phyloP scores from a whole-genome alignment of 352 stramenopile species.

The Phytophthora tentaculata region DNA sequence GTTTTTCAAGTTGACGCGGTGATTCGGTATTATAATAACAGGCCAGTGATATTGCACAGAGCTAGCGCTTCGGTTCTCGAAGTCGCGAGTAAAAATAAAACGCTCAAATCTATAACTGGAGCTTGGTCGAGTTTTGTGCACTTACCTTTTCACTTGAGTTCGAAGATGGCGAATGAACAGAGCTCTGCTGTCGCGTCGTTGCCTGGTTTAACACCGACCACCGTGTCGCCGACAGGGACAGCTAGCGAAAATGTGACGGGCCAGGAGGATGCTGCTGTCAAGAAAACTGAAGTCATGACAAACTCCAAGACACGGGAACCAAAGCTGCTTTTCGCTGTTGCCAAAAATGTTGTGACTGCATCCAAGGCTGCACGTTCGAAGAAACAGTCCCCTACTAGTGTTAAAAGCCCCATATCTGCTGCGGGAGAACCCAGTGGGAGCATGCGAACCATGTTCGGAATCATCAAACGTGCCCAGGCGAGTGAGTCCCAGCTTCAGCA shows the following conservation, averaged over 20 bases:
- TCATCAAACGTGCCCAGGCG: slow-evolving; percentile 48
- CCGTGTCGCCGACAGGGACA: slow-evolving; percentile 25
- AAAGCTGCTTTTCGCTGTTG: slow-evolving; percentile 36
- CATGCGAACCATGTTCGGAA: slow-evolving; percentile 52
- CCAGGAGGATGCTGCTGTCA: slow-evolving; percentile 17
- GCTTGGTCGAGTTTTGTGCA: slow-evolving; percentile 5
- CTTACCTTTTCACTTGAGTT: background rate
- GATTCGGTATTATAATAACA: slow-evolving; percentile 32
- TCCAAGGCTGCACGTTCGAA: slow-evolving; percentile 30
- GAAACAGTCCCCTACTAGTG: slow-evolving; percentile 12
- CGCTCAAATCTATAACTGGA: slow-evolving; percentile 22
- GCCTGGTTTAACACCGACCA: slow-evolving; percentile 28
- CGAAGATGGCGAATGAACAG: slow-evolving; percentile 19
- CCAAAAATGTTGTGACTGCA: slow-evolving; percentile 32
- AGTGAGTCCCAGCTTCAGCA: slow-evolving; percentile 1
- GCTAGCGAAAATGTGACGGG: slow-evolving; percentile 23
- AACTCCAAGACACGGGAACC: slow-evolving; percentile 23
- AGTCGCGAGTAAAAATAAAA: slow-evolving; percentile 31
- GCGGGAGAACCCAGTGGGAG: slow-evolving; percentile 17
- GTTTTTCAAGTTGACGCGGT: background rate
- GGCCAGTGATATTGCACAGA: slow-evolving; percentile 1
- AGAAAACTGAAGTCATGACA: slow-evolving; percentile 17
- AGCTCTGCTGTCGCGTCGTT: slow-evolving; percentile 20
- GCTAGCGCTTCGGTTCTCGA: background rate
- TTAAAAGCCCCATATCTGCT: slow-evolving; percentile 8